Conservation (phyloP, 371 early-diverging fungal genomes). For the Apophysomyces elegans region DNA sequence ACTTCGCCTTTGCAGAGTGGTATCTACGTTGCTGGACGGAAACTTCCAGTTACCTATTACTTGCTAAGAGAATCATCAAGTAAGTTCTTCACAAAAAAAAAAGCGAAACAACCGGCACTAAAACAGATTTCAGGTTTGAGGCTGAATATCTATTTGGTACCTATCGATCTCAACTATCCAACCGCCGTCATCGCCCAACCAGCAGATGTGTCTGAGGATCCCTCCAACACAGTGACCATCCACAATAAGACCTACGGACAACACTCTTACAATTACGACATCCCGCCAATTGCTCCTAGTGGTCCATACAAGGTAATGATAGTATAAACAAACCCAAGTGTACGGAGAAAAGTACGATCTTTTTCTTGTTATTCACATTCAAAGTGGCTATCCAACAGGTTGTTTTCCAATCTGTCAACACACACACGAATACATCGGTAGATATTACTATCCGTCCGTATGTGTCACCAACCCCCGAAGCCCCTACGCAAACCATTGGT, state of each 20-base stretch:
- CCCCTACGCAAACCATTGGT: slow-evolving; percentile 1
- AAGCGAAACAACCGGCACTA: background rate
- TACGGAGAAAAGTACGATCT: too few relatives aligned
- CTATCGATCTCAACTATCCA: slow-evolving; percentile 15
- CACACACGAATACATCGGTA: slow-evolving; percentile 26
- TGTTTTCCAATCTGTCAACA: slow-evolving; percentile 26
- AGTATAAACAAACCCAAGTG: too few relatives aligned
- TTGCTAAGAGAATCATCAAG: slow-evolving; percentile 20
- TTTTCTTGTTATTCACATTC: too few relatives aligned
- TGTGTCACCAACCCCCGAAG: slow-evolving; percentile 9
- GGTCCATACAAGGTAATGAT: slow-evolving; percentile 25
- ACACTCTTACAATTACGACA: slow-evolving; percentile 28
- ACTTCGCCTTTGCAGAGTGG: slow-evolving; percentile 30
- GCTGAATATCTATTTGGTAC: slow-evolving; percentile 26
- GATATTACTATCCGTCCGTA: slow-evolving; percentile 26
- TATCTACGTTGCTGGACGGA: slow-evolving; percentile 27
- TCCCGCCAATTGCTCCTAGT: slow-evolving; percentile 18
- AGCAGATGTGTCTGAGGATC: slow-evolving; percentile 30
- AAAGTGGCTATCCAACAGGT: slow-evolving; percentile 5
- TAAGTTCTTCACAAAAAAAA: slow-evolving; percentile 10
- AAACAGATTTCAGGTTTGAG: slow-evolving; percentile 5
- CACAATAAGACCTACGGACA: slow-evolving; percentile 24
- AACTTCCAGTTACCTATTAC: slow-evolving; percentile 33
- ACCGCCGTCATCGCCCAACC: slow-evolving; percentile 20
- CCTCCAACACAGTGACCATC: slow-evolving; percentile 21